phyloP scores from a whole-genome alignment of 768 basidiomycete species.

The Coprinopsis strossmayeri region DNA sequence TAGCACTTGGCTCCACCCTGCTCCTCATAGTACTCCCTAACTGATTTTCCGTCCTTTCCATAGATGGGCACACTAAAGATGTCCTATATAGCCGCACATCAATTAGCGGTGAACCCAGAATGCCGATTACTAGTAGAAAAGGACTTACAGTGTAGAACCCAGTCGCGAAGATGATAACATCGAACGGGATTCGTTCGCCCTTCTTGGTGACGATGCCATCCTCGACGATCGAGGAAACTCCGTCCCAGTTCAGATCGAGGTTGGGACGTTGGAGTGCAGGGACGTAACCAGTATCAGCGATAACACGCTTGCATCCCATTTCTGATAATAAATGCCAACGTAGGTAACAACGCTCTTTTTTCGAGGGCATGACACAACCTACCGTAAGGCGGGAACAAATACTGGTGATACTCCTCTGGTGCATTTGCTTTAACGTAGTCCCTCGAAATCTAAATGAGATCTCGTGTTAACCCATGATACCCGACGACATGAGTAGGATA shows the following conservation, averaged over 20 bases:
- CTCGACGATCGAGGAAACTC: conserved; percentile 30
- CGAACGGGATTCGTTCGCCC: conserved; percentile 28
- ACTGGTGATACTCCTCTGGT: not conserved
- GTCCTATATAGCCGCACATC: too few relatives aligned
- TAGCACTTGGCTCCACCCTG: conserved; percentile 51
- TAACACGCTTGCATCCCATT: conserved; percentile 48
- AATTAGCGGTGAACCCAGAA: too few relatives aligned
- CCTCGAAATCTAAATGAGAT: too few relatives aligned
- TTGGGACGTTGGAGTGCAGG: conserved; percentile 38
- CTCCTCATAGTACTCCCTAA: conserved; percentile 38
- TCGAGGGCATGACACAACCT: too few relatives aligned
- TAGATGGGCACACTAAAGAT: too few relatives aligned
- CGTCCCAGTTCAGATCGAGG: conserved; percentile 36
- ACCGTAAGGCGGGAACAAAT: not conserved
- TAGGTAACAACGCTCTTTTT: too few relatives aligned
- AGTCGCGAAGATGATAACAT: conserved; percentile 34
- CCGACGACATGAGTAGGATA: too few relatives aligned
- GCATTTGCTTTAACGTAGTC: not conserved
- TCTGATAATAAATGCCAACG: conserved; percentile 24
- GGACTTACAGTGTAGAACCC: conserved; percentile 26
- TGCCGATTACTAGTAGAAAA: too few relatives aligned
- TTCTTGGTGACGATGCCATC: conserved; percentile 36
- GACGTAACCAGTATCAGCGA: conserved; percentile 46
- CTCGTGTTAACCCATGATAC: too few relatives aligned
- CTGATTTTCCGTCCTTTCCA: conserved; percentile 36